Base-by-base conservation (phyloP, 1,139 yeast species). In the Candida glucosophila region DNA sequence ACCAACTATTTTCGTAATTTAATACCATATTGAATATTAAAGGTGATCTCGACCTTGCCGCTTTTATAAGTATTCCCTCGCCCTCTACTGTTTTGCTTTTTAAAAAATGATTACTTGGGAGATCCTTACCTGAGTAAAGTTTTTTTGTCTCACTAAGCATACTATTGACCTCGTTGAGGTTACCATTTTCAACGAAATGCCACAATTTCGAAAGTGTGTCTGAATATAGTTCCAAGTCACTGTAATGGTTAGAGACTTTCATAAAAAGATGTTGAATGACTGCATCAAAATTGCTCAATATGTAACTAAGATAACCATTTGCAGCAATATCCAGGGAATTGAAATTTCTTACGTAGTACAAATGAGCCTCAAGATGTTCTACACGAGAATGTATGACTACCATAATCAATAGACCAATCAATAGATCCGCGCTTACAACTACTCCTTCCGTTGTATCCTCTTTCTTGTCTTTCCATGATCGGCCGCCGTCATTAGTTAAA, bases 281-380 rank as follows among this genome's bases (percentile, higher is more conserved):
- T 0, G 90, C 95, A 42, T 86, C 95, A 23, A 86, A 57, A 7
- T 94, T 83, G 27, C 94, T 78, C 17, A 86, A 39, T 15, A 63
- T 62, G 31, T 61, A 64, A 35, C 47, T 58, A 33, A 62, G 33
- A 49, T 67, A 48, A 29, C 68, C 58, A 52, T 68, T 37, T 14
- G 44, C 36, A 1, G 44, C 17, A 23, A 34, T 33, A 25, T 52
- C 54, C 3, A 33, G 30, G 1, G 58, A 44, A 29, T 77, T 67
- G 44, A 80, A 83, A 27, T 67, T 57, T 33, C 73, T 73, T 25
- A 85, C 62, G 43, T 82, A 83, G 27, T 58, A 64, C 6, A 86
- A 43, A 38, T 81, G 90, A 2, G 74, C 69, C 38, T 73, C 78
- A 12, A 83, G 44, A 40, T 76, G 55, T 6, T 60, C 62, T 3